Evolutionary conservation across 371 early-diverging fungal species (phyloP).

Genomic region (Mortierella polycephala): DNA sequence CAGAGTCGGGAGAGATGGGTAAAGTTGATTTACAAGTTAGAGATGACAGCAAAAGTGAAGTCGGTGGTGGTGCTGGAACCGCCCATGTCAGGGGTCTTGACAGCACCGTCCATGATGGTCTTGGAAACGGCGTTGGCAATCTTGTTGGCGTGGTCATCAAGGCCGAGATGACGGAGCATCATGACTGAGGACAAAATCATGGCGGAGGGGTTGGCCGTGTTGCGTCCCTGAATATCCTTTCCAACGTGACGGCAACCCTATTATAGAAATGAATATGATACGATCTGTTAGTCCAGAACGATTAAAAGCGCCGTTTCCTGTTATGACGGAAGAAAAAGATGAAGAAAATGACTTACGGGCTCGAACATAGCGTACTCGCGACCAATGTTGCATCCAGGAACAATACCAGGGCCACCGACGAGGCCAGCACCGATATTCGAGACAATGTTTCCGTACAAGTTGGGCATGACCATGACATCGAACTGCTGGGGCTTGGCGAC

Average conservation of each 20-base stretch:
- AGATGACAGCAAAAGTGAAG: conserved; percentile 86
- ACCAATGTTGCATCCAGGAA: conserved; percentile 97
- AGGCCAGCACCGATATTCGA: conserved; percentile 97
- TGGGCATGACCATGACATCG: conserved; percentile 97
- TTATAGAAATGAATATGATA: not conserved
- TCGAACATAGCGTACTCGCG: conserved; percentile 96
- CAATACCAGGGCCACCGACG: conserved; percentile 94
- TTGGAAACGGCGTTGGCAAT: conserved; percentile 86
- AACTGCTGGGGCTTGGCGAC: conserved; percentile 97
- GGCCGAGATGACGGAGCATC: conserved; percentile 93
- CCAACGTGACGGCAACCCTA: conserved; percentile 95
- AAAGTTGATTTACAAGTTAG: conserved; percentile 61
- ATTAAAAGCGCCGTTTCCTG: no score
- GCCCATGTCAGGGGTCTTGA: conserved; percentile 84
- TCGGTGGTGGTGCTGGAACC: conserved; percentile 86
- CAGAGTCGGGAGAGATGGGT: not conserved
- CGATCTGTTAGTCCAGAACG: no score
- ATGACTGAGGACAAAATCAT: conserved; percentile 90
- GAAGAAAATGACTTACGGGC: conserved; percentile 60
- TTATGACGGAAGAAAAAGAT: no score
- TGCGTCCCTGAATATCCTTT: conserved; percentile 89
- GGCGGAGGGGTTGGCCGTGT: conserved; percentile 95
- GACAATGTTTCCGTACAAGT: conserved; percentile 97
- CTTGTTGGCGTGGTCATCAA: conserved; percentile 85
- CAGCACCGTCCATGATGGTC: conserved; percentile 72